Percentiles rank a stretch among this genome's conserved stretches.
phyloP scores from a whole-genome alignment of 306 rosid species.

The Macrotyloma uniflorum region DNA sequence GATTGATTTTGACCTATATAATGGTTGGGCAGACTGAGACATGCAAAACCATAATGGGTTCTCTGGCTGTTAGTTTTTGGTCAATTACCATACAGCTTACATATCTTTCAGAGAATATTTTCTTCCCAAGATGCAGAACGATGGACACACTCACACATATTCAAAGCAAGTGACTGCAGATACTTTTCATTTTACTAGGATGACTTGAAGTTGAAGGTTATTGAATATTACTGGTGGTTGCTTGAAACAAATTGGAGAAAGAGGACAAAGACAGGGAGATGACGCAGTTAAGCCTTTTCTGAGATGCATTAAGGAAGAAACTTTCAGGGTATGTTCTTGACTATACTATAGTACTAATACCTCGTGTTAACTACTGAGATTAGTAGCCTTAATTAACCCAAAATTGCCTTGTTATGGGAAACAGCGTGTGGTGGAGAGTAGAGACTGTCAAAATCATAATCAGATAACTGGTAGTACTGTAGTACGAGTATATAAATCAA shows the following conservation, averaged over 20 bases:
- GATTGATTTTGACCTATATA: conserved; percentile 27
- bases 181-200: conserved; percentile 16
- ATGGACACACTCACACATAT: conserved; percentile 11
- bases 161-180: conserved; percentile 28
- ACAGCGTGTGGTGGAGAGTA: background rate
- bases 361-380: background rate
- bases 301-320: conserved; percentile 22
- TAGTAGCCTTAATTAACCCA: conserved; percentile 10
- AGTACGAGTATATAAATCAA: conserved; percentile 42
- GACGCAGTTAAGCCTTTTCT: background rate
- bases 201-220: conserved; percentile 14
- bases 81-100: conserved; percentile 26
- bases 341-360: background rate
- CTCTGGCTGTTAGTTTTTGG: background rate
- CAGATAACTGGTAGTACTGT: background rate
- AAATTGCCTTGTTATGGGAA: background rate
- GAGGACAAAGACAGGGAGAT: background rate
- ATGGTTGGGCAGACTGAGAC: conserved; percentile 11
- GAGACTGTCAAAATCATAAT: background rate
- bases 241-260: conserved; percentile 6
- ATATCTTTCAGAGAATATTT: conserved; percentile 34
- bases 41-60: conserved; percentile 6
- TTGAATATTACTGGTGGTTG: background rate
- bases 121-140: conserved; percentile 22
- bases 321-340: conserved; percentile 21